Evolutionary conservation across 2,329 filamentous ascomycete genomes (phyloP).

Genomic region (Colletotrichum higginsianum): DNA sequence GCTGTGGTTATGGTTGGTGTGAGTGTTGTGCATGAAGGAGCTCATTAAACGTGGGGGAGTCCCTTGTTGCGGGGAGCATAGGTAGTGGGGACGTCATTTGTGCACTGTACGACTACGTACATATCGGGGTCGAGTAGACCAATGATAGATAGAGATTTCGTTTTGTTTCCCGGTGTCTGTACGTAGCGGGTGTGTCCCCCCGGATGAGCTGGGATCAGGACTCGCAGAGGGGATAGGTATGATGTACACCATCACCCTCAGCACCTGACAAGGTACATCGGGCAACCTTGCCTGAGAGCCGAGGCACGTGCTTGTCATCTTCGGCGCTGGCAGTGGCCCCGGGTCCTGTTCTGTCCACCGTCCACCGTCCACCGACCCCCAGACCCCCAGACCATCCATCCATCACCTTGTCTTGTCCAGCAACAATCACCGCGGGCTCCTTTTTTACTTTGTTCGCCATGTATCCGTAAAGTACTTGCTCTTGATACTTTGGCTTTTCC

Average conservation of each 20-base stretch:
- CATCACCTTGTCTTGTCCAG: not conserved
- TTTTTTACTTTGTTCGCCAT: not conserved
- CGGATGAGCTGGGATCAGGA: constrained; percentile 7
- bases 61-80: constrained; percentile 20
- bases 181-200: not conserved
- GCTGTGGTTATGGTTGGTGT: no score
- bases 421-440: not conserved
- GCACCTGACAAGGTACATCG: no score
- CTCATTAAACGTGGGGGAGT: constrained; percentile 41
- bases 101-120: no score
- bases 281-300: constrained; percentile 24
- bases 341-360: not conserved
- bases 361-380: constrained; percentile 11
- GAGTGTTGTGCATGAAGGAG: constrained; percentile 22
- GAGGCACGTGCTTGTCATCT: constrained; percentile 40
- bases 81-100: not conserved
- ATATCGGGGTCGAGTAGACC: not conserved
- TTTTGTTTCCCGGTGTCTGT: constrained; percentile 1
- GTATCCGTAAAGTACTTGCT: no score
- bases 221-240: no score
- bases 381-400: not conserved
- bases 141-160: not conserved
- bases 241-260: no score
- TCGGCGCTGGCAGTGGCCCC: not conserved
- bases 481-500: constrained; percentile 3